phyloP scores from a whole-genome alignment of 2,329 filamentous ascomycete species.

The Chrysoporthe puriensis region DNA sequence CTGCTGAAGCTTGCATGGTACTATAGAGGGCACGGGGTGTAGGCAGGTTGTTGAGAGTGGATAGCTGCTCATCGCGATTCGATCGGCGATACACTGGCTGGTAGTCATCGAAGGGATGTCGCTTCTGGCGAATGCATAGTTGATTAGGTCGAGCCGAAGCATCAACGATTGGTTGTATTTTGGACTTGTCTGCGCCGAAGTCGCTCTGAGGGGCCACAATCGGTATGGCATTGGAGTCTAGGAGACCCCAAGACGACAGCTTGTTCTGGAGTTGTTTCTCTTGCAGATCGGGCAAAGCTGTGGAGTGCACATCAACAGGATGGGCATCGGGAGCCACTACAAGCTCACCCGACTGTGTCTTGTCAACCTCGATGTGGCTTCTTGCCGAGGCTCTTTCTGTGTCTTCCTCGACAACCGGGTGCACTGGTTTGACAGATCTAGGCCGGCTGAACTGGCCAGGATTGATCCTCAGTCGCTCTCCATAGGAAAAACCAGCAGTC shows the following conservation, averaged over 20 bases:
- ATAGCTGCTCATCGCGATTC: background rate
- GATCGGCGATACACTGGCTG: conserved; percentile 4
- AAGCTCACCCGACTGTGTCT: background rate
- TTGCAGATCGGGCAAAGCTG: background rate
- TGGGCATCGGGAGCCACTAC: background rate
- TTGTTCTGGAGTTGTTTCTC: background rate
- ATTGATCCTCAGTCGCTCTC: conserved; percentile 11
- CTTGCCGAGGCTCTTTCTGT: background rate
- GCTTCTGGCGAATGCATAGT: background rate
- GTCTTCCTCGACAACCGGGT: background rate
- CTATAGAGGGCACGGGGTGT: background rate
- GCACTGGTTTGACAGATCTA: background rate
- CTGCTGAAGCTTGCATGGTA: background rate
- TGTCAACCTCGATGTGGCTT: background rate
- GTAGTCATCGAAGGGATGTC: conserved; percentile 8
- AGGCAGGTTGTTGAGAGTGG: background rate
- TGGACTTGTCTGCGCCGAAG: background rate
- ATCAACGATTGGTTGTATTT: background rate
- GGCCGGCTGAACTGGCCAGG: conserved; percentile 22
- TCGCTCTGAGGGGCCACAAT: too few relatives aligned
- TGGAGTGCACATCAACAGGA: background rate
- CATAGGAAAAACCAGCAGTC: conserved; percentile 21
- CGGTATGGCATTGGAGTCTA: background rate
- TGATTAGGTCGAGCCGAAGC: background rate
- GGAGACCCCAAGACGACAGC: background rate